Conservation (phyloP, 768 basidiomycete species). For the Neoboletus brunneissimus region DNA sequence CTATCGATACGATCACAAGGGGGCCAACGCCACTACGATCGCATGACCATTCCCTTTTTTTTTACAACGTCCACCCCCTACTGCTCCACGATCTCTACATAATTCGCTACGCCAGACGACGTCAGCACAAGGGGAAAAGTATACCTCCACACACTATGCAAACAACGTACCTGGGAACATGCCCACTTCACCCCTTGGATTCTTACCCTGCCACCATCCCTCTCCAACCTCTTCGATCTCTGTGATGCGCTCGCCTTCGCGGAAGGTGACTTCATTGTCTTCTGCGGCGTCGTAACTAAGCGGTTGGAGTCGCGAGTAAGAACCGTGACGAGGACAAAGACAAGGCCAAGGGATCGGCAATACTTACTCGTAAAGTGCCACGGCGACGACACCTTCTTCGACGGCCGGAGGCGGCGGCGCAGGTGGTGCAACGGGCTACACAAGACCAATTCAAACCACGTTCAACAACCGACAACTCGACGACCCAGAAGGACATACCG, state of each 20-base stretch:
- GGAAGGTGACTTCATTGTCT: conserved; percentile 87
- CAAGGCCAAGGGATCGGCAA: background rate
- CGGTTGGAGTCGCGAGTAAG: background rate
- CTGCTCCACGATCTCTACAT: conserved; percentile 17
- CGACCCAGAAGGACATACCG: conserved; percentile 28
- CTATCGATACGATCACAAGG: too few relatives aligned
- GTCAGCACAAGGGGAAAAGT: background rate
- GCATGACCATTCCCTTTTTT: too few relatives aligned
- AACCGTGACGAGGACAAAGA: background rate
- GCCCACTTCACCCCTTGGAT: conserved; percentile 53
- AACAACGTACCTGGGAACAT: conserved; percentile 68
- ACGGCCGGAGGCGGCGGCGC: conserved; percentile 45
- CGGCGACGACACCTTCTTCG: conserved; percentile 59
- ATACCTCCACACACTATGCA: background rate
- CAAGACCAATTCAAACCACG: background rate
- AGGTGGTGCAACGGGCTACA: conserved; percentile 33
- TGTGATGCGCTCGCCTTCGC: conserved; percentile 75
- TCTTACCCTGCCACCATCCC: conserved; percentile 86
- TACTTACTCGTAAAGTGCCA: conserved; percentile 71
- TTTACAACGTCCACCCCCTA: background rate
- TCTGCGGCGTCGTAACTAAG: conserved; percentile 84
- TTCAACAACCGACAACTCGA: background rate
- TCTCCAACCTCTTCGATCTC: conserved; percentile 79
- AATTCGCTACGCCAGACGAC: conserved; percentile 11
- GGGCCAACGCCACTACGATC: too few relatives aligned